These are phyloP conservation scores for Phialemoniopsis sp. DNA, from an alignment of 2,329 filamentous ascomycete genomes.

Conservation along the genomic window DNA sequence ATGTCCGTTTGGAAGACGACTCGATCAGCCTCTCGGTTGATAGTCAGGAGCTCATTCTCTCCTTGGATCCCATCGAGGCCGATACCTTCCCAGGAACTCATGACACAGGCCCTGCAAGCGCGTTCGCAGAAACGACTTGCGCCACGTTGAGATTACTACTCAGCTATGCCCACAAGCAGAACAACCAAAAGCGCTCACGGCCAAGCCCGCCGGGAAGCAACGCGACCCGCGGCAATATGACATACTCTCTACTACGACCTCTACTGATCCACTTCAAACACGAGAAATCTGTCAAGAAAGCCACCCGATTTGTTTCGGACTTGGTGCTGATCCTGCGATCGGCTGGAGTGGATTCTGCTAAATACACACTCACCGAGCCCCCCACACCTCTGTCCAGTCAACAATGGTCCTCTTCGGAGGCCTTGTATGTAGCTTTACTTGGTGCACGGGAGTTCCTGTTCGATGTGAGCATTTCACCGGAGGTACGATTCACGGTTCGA, in stretches of 20 bases:
- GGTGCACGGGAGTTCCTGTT: slow-evolving; percentile 34
- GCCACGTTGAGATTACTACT: slow-evolving; percentile 73
- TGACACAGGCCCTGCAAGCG: slow-evolving; percentile 28
- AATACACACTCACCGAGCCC: slow-evolving; percentile 36
- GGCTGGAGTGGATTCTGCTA: slow-evolving; percentile 37
- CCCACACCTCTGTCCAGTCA: slow-evolving; percentile 16
- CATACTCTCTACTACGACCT: slow-evolving; percentile 46
- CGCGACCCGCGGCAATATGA: slow-evolving; percentile 30
- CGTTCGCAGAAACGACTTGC: slow-evolving; percentile 61
- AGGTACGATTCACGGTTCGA: slow-evolving; percentile 35
- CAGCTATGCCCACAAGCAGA: slow-evolving; percentile 66
- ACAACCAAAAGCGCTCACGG: slow-evolving; percentile 63
- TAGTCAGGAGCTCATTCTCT: slow-evolving; percentile 11
- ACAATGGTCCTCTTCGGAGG: slow-evolving; percentile 33
- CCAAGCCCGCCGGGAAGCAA: slow-evolving; percentile 34
- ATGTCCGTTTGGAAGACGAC: slow-evolving; percentile 57
- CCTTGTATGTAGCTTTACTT: slow-evolving; percentile 38
- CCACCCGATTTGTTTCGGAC: slow-evolving; percentile 35
- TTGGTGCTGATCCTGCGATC: slow-evolving; percentile 38
- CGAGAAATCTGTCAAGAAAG: slow-evolving; percentile 31
- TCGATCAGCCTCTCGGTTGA: slow-evolving; percentile 14
- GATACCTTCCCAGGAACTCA: slow-evolving; percentile 3
- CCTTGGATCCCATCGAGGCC: too few species aligned
- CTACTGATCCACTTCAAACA: slow-evolving; percentile 45
- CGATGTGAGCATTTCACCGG: slow-evolving; percentile 39